Evolutionary conservation across 148 eudicot species (phyloP), one percentile per base, ranked within the genome.

Genomic region (Vaccinium macrocarpon): DNA sequence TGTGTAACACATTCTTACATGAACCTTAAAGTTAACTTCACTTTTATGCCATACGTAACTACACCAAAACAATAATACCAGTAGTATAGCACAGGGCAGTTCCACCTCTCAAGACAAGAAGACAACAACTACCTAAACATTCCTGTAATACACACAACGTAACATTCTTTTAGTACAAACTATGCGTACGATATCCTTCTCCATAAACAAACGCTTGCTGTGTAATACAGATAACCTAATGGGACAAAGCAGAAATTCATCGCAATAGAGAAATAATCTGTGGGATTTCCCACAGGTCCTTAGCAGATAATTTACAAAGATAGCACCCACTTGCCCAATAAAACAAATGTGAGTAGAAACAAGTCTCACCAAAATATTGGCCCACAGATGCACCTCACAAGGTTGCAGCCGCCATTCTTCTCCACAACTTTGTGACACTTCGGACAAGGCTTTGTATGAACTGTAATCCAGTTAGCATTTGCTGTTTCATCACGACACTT

Each of bases 341-440:
- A 73, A 73, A 68, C 35, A 21, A 84, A 82, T 21, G 81, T 16
- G 75, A 29, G 21, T 0, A 57, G 29, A 66, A 81, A 76, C 50
- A 57, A 62, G 27, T 75, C 91, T 86, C 82, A 91, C 96, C 96
- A 93, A 85, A 93, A 93, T 89, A 83, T 86, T 32, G 89, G 90
- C 73, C 97, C 92, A 86, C 97, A 93, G 25, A 91, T 84, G 87
- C 97, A 93, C 38, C 86, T 73, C 59, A 93, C 93, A 8, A 90
- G 87, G 72, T 93, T 93, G 89, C 97, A 93, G 70, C 97, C 97
- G 29, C 97, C 97, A 83, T 92, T 91, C 89, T 93, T 92, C 85
- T 93, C 95, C 72, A 93, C 97, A 25, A 92, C 93, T 82, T 92
- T 92, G 74, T 83, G 86, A 84, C 97, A 93, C 78, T 89, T 88